phyloP scores from a whole-genome alignment of 2,329 filamentous ascomycete species.

The Pseudopyrenochaeta lycopersici region DNA sequence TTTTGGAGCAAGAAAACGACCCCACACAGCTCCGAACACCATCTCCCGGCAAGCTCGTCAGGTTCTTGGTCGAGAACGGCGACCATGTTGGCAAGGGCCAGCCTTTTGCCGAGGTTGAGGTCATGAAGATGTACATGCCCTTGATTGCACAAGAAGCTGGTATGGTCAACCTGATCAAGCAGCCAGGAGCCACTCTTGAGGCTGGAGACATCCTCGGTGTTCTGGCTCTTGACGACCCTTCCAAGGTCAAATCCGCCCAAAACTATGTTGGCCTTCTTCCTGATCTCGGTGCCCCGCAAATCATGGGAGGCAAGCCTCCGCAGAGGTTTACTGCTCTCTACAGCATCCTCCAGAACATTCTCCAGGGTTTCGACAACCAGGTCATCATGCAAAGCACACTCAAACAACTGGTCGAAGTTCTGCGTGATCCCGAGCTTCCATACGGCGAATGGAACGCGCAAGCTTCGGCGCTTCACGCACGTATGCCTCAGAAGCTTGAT shows the following conservation, averaged over 20 bases:
- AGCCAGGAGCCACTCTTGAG: slow-evolving; percentile 96
- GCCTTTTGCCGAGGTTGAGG: slow-evolving; percentile 95
- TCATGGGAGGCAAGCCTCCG: slow-evolving; percentile 89
- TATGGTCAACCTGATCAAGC: slow-evolving; percentile 97
- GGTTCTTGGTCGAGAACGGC: slow-evolving; percentile 95
- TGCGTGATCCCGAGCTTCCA: slow-evolving; percentile 87
- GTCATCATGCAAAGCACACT: slow-evolving; percentile 91
- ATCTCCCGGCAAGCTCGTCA: slow-evolving; percentile 96
- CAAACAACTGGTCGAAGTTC: slow-evolving; percentile 87
- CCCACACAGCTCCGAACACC: slow-evolving; percentile 95
- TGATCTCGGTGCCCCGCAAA: slow-evolving; percentile 82
- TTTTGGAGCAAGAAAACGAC: slow-evolving; percentile 98
- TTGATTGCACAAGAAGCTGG: slow-evolving; percentile 93
- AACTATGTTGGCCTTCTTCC: slow-evolving; percentile 92
- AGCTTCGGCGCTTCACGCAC: slow-evolving; percentile 93
- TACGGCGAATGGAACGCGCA: slow-evolving; percentile 97
- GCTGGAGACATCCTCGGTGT: slow-evolving; percentile 99
- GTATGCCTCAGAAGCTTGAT: slow-evolving; percentile 96
- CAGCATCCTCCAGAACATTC: slow-evolving; percentile 84
- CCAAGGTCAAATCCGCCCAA: slow-evolving; percentile 94
- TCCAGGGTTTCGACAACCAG: slow-evolving; percentile 95
- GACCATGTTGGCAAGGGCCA: slow-evolving; percentile 92
- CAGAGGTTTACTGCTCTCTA: slow-evolving; percentile 84
- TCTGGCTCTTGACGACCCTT: slow-evolving; percentile 91
- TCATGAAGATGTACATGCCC: slow-evolving; percentile 99